Percentiles rank a stretch among this genome's conserved stretches.
Evolutionary conservation across 2,329 filamentous ascomycete genomes (phyloP).

Genomic region (Fusarium praegraminearum): DNA sequence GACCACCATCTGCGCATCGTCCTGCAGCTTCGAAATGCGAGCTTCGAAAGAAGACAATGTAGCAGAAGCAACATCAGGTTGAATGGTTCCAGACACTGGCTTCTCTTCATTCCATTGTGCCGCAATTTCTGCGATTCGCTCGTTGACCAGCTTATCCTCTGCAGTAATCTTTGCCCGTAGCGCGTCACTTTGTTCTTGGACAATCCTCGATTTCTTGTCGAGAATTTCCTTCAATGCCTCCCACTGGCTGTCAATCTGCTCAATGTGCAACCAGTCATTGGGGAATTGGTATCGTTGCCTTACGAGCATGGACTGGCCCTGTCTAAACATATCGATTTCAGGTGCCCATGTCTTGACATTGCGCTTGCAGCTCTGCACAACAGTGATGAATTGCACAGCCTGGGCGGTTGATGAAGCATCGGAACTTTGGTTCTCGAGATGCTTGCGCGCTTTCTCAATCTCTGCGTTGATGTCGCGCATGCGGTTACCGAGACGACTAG

Average conservation of each 20-base stretch:
- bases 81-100: constrained; percentile 93
- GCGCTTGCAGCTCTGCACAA: constrained; percentile 94
- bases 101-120: constrained; percentile 95
- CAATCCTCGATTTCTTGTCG: constrained; percentile 91
- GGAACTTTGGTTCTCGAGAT: constrained; percentile 90
- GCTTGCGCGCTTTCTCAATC: constrained; percentile 88
- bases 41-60: constrained; percentile 86
- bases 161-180: constrained; percentile 93
- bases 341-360: constrained; percentile 95
- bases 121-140: constrained; percentile 88
- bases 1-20: constrained; percentile 91
- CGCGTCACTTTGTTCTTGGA: constrained; percentile 95
- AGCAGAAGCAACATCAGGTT: constrained; percentile 86
- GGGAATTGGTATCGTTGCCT: constrained; percentile 95
- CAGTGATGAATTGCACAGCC: constrained; percentile 97
- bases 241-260: constrained; percentile 98
- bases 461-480: constrained; percentile 95
- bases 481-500: constrained; percentile 84
- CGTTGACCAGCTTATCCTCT: constrained; percentile 90
- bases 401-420: constrained; percentile 96
- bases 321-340: constrained; percentile 94
- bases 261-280: constrained; percentile 92
- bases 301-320: constrained; percentile 91
- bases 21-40: constrained; percentile 85
- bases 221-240: constrained; percentile 91